Evolutionary conservation across 164 flowering plant genomes (phyloP).

Genomic region (Dillenia turbinata): DNA sequence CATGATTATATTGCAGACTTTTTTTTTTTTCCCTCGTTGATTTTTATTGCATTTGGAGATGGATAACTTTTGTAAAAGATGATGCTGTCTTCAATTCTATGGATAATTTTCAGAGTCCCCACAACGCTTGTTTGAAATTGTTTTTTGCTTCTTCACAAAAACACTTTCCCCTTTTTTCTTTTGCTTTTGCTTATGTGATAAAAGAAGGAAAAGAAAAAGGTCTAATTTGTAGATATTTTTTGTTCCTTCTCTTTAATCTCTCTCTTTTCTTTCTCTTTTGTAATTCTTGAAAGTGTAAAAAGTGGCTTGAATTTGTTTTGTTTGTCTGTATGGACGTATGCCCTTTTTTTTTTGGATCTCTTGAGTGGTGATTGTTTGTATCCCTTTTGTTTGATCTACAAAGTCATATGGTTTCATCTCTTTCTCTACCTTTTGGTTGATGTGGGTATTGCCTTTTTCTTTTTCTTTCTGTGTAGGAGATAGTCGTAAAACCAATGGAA

Average conservation of each 20-base stretch:
- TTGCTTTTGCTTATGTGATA: conserved; percentile 24
- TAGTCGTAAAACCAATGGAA: conserved; percentile 82
- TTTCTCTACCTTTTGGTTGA: not conserved
- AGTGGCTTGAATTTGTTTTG: conserved; percentile 20
- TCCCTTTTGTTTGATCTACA: not conserved
- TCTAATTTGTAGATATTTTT: conserved; percentile 15
- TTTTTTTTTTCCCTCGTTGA: conserved; percentile 2
- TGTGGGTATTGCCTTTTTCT: conserved; percentile 1
- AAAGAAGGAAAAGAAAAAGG: conserved; percentile 18
- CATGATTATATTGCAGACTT: not conserved
- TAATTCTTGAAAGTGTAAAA: conserved; percentile 29
- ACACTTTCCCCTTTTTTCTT: conserved; percentile 19
- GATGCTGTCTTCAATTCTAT: conserved; percentile 10
- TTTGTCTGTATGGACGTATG: conserved; percentile 20
- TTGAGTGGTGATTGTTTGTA: not conserved
- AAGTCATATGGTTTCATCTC: too few relatives aligned
- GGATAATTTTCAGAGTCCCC: conserved; percentile 10
- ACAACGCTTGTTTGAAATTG: conserved; percentile 13
- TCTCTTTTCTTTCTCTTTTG: conserved; percentile 15
- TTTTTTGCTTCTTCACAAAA: conserved; percentile 10
- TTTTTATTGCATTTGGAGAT: conserved; percentile 13
- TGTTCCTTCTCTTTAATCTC: conserved; percentile 8
- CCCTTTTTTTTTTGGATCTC: not conserved
- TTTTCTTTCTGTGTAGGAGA: conserved; percentile 36
- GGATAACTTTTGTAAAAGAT: conserved; percentile 7